Evolutionary conservation across 352 stramenopile species (phyloP).

Genomic region (Pythium monospermum): DNA sequence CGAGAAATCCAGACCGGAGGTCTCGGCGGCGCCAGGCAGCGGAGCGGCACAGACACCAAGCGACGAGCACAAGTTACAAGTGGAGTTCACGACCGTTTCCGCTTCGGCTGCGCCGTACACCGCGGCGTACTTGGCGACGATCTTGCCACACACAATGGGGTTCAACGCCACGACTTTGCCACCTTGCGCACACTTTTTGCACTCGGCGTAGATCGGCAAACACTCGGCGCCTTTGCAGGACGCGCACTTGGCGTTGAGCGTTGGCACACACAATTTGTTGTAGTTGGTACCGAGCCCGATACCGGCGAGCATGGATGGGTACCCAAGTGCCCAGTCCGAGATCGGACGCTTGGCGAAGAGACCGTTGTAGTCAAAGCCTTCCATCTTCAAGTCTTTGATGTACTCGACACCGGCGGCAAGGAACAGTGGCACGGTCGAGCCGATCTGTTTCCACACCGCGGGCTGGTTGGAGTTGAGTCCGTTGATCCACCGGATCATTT

Average conservation of each 20-base stretch:
- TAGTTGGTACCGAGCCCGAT: conserved; percentile 46
- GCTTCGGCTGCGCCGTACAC: conserved; percentile 33
- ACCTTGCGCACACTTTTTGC: conserved; percentile 38
- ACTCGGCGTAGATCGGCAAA: conserved; percentile 32
- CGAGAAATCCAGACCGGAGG: conserved; percentile 48
- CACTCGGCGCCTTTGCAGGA: conserved; percentile 35
- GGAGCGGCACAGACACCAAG: conserved; percentile 48
- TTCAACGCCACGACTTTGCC: conserved; percentile 40
- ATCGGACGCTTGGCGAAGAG: conserved; percentile 45
- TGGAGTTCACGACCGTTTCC: conserved; percentile 23
- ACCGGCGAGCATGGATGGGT: conserved; percentile 46
- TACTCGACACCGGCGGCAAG: conserved; percentile 25
- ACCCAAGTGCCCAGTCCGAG: conserved; percentile 46
- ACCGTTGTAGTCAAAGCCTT: conserved; percentile 50
- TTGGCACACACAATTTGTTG: conserved; percentile 33
- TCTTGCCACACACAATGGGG: conserved; percentile 30
- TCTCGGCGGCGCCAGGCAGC: conserved; percentile 47
- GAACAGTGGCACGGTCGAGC: conserved; percentile 32
- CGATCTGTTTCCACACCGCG: conserved; percentile 34
- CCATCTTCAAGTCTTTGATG: conserved; percentile 33
- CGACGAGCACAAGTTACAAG: conserved; percentile 35
- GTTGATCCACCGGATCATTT: conserved; percentile 34
- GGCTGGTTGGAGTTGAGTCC: conserved; percentile 57
- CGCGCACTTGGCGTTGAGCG: conserved; percentile 35
- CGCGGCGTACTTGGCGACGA: conserved; percentile 37